Conservation (phyloP, 2,329 filamentous ascomycete genomes). For the Fusarium haematococcum region DNA sequence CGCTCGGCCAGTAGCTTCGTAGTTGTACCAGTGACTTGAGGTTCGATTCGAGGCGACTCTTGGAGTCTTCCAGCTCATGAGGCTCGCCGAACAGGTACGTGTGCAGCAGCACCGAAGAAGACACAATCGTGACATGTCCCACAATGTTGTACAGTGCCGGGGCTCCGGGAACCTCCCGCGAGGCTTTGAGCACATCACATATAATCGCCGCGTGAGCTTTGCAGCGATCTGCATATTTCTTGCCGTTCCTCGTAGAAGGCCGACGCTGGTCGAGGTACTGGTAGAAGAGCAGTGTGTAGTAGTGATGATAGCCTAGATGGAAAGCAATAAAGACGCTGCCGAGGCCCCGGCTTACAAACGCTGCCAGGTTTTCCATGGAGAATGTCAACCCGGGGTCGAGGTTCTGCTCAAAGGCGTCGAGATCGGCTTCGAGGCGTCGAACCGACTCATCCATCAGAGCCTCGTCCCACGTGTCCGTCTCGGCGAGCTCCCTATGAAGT, state of each 20-base stretch:
- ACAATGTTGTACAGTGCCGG: conserved; percentile 50
- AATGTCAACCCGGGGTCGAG: conserved; percentile 36
- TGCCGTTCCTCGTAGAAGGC: conserved; percentile 43
- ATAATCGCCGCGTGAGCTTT: conserved; percentile 46
- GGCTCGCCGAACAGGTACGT: conserved; percentile 49
- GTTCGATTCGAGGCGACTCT: conserved; percentile 46
- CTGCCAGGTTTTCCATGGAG: conserved; percentile 43
- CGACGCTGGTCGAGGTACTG: conserved; percentile 49
- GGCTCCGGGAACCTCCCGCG: conserved; percentile 37
- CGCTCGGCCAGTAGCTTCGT: conserved; percentile 49
- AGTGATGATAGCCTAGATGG: conserved; percentile 51
- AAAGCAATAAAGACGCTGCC: conserved; percentile 50
- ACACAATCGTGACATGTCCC: conserved; percentile 51
- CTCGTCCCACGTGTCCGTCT: conserved; percentile 47
- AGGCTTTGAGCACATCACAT: conserved; percentile 46
- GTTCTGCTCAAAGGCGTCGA: conserved; percentile 40
- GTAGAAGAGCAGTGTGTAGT: conserved; percentile 49
- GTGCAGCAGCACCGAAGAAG: conserved; percentile 50
- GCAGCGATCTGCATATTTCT: conserved; percentile 46
- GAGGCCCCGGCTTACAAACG: conserved; percentile 40
- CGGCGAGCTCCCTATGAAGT: conserved; percentile 45
- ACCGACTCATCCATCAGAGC: conserved; percentile 39
- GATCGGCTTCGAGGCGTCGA: conserved; percentile 29
- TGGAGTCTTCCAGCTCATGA: conserved; percentile 44
- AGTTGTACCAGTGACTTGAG: conserved; percentile 48